Base-by-base conservation (phyloP, 192 early-diverging fungal genomes). In the Geranomyces michiganensis region DNA sequence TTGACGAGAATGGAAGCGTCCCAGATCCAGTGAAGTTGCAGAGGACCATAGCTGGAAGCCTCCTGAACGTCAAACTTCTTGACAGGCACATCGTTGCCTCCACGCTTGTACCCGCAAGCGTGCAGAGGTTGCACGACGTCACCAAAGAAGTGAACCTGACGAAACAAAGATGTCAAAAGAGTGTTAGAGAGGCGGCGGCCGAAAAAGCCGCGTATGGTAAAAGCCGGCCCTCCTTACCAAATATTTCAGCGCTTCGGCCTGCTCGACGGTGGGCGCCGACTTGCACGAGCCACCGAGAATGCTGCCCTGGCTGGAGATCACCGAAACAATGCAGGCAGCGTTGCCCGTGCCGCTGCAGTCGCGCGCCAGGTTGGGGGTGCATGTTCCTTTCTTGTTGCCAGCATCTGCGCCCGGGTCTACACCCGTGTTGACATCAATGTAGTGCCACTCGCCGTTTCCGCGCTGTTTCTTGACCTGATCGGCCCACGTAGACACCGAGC, bases 121-220 rank as follows among this genome's bases (percentile, higher is more conserved):
- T 81, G 79, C n/a, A 81, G 68, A n/a, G 79, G 79, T 30, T 64
- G 30, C 15, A 14, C 22, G 26, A 62, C 60, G 58, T 62, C 68
- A 26, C 58, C 58, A 27, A 60, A 24, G 29, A 60, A 60, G 58
- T 60, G 58, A 30, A n/a, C n/a, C n/a, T 41, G 17, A 45, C 62
- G 21, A 19, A 48, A n/a, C n/a, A n/a, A n/a, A n/a, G n/a, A n/a
- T n/a, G n/a, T n/a, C n/a, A n/a, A n/a, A n/a, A n/a, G n/a, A n/a
- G n/a, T n/a, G n/a, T n/a, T n/a, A n/a, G n/a, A n/a, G n/a, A n/a
- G n/a, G n/a, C n/a, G n/a, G n/a, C n/a, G n/a, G n/a, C n/a, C n/a
- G n/a, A n/a, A n/a, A n/a, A n/a, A n/a, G n/a, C n/a, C n/a, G n/a
- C n/a, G n/a, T n/a, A n/a, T n/a, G n/a, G n/a, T n/a, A n/a, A n/a